These are phyloP conservation scores for Boletus vinaceobasis DNA, from an alignment of 768 basidiomycete species.

Conservation along the genomic window DNA sequence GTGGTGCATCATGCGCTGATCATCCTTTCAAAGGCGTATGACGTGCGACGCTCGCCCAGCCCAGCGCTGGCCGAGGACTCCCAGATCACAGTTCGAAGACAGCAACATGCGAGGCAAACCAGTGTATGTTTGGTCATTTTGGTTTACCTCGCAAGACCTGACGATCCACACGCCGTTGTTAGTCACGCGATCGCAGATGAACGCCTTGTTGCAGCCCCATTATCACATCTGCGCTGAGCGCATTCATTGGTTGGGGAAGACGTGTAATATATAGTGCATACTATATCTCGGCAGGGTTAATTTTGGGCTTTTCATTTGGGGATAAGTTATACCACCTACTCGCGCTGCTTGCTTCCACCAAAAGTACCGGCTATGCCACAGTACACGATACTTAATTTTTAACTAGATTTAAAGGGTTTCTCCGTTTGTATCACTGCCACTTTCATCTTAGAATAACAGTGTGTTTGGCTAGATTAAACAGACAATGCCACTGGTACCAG, in stretches of 20 bases:
- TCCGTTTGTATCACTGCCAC: slow-evolving; percentile 12
- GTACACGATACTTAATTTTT: slow-evolving; percentile 14
- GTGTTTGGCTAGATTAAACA: slow-evolving; percentile 8
- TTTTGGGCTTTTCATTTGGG: slow-evolving; percentile 19
- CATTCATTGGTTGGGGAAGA: slow-evolving; percentile 14
- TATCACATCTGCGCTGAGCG: slow-evolving; percentile 23
- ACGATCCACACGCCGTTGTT: slow-evolving; percentile 12
- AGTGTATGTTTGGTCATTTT: slow-evolving; percentile 12
- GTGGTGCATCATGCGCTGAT: slow-evolving; percentile 3
- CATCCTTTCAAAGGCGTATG: slow-evolving; percentile 21
- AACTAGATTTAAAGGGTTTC: slow-evolving; percentile 6
- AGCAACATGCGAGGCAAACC: slow-evolving; percentile 22
- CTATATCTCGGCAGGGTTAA: slow-evolving; percentile 24
- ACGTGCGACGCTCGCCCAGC: slow-evolving; percentile 31
- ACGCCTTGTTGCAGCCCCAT: slow-evolving; percentile 4
- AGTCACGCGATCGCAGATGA: slow-evolving; percentile 33
- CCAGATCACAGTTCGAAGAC: slow-evolving; percentile 33
- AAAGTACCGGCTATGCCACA: slow-evolving; percentile 24
- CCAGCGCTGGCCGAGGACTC: slow-evolving; percentile 30
- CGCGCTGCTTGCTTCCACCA: slow-evolving; percentile 6
- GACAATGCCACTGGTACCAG: slow-evolving; percentile 4
- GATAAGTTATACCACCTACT: slow-evolving; percentile 28
- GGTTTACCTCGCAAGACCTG: slow-evolving; percentile 2
- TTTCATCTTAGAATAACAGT: slow-evolving; percentile 9
- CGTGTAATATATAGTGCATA: slow-evolving; percentile 15